Evolutionary conservation across 768 basidiomycete species (phyloP).

Genomic region (Leucocoprinus birnbaumii): DNA sequence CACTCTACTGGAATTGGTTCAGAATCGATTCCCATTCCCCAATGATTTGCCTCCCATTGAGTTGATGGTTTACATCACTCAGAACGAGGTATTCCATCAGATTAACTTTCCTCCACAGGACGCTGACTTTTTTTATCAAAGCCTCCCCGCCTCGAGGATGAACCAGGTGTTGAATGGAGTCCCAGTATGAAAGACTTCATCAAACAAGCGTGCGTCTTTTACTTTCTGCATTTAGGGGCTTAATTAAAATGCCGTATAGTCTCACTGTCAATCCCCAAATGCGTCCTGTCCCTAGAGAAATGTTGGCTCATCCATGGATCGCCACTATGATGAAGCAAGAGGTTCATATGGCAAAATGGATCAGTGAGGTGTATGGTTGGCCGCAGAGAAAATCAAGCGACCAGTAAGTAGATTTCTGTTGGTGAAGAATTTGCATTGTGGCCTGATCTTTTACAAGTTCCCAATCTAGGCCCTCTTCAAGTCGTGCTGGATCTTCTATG

Average conservation of each 20-base stretch:
- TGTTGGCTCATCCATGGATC: conserved; percentile 86
- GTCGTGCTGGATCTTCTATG: conserved; percentile 13
- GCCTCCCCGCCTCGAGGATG: conserved; percentile 84
- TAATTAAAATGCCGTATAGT: conserved; percentile 32
- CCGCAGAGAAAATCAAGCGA: conserved; percentile 46
- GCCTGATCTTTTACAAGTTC: conserved; percentile 14
- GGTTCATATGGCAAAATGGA: conserved; percentile 88
- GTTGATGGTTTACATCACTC: conserved; percentile 85
- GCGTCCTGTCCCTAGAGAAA: conserved; percentile 80
- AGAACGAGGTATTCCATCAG: conserved; percentile 52
- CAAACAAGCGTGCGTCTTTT: conserved; percentile 64
- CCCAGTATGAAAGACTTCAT: conserved; percentile 91
- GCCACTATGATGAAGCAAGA: conserved; percentile 72
- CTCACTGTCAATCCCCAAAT: conserved; percentile 64
- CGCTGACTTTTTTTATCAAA: conserved; percentile 24
- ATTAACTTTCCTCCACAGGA: conserved; percentile 3
- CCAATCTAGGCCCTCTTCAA: conserved; percentile 30
- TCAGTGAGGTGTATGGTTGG: conserved; percentile 84
- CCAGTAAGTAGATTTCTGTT: conserved; percentile 27
- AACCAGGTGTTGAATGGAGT: conserved; percentile 67
- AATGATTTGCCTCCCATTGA: conserved; percentile 92
- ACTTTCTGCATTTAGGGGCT: conserved; percentile 1
- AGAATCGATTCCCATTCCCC: conserved; percentile 95
- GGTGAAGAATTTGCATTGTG: background rate
- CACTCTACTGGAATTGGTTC: conserved; percentile 88